phyloP scores from a whole-genome alignment of 2,329 filamentous ascomycete species.

The Cladobotryum protrusum region DNA sequence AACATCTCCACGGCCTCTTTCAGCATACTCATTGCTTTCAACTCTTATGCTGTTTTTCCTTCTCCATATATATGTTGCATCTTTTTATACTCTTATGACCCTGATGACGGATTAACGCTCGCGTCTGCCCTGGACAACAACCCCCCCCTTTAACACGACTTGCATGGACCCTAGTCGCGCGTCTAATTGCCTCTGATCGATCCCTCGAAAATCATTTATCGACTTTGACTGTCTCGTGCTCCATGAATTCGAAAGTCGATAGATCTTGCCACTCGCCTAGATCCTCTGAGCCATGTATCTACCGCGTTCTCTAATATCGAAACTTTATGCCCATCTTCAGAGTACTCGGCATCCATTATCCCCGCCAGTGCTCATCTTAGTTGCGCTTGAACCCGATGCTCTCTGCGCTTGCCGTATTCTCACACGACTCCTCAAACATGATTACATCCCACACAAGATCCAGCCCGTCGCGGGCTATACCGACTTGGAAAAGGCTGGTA shows the following conservation, averaged over 20 bases:
- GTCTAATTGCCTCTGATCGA: conserved; percentile 11
- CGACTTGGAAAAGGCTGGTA: conserved; percentile 74
- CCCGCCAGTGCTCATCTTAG: conserved; percentile 83
- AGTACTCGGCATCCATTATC: conserved; percentile 82
- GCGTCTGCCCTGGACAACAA: conserved; percentile 3
- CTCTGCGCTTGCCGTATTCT: conserved; percentile 94
- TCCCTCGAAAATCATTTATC: not conserved
- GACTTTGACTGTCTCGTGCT: conserved; percentile 10
- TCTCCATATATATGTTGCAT: conserved; percentile 10
- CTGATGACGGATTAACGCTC: not conserved
- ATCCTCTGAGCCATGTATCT: conserved; percentile 69
- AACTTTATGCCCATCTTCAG: conserved; percentile 85
- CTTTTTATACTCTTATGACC: not conserved
- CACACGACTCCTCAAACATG: conserved; percentile 86
- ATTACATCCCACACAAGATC: conserved; percentile 97
- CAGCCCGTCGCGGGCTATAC: conserved; percentile 90
- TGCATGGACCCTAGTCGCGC: conserved; percentile 7
- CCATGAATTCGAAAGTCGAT: conserved; percentile 20
- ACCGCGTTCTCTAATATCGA: conserved; percentile 79
- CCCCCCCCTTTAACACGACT: not conserved
- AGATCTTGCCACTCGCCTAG: conserved; percentile 24
- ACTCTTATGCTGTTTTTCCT: not conserved
- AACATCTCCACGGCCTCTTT: conserved; percentile 1
- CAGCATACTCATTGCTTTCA: conserved; percentile 1
- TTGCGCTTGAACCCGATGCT: conserved; percentile 89